Base-by-base conservation (phyloP, 179 eudicot species). In the Nepenthes alata region DNA sequence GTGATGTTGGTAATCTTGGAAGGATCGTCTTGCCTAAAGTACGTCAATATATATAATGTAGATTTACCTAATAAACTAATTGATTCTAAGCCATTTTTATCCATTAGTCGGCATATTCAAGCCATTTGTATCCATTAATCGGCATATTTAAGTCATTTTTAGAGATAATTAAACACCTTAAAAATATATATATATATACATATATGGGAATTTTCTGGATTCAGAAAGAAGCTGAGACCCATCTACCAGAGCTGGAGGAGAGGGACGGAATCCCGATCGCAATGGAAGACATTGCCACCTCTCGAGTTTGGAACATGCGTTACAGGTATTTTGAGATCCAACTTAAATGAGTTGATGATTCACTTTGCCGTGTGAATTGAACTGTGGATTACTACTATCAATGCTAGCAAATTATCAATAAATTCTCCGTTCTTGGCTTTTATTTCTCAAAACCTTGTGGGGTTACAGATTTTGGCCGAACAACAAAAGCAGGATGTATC, bases 401-500 rank as follows among this genome's bases (percentile, higher is more conserved):
- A 55, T 55, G 37, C 36, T 3, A 13, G 10, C 36, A 54, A 54
- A 2, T 34, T 54, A 6, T 5, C 8, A 7, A 55, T 5, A 1
- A 36, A 55, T 5, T 16, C 11, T 3, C 7, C 58, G 16, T 2
- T 16, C 34, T 36, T 55, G 36, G 2, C 37, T 8, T 34, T 25
- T 25, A 25, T 25, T 57, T 35, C 64, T 55, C 45, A 58, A 41
- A 41, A 4, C 45, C 8, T 41, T 41, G 45, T 68, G 74, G 70
- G 53, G 62, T 51, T 64, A 48, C 81, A 89, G 98, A 70, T 93
- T 84, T 73, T 93, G 98, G 98, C 96, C 98, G 3, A 93, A 93
- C 71, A 93, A 93, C 82, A 93, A 93, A 78, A 93, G 98, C 87
- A 82, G 98, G 79, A 93, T 93, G 98, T 93, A 93, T 68, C 90